Evolutionary conservation across 1,284 basidiomycete species (phyloP), one percentile per base, ranked within the genome.

Genomic region (Neonothopanus nambi): DNA sequence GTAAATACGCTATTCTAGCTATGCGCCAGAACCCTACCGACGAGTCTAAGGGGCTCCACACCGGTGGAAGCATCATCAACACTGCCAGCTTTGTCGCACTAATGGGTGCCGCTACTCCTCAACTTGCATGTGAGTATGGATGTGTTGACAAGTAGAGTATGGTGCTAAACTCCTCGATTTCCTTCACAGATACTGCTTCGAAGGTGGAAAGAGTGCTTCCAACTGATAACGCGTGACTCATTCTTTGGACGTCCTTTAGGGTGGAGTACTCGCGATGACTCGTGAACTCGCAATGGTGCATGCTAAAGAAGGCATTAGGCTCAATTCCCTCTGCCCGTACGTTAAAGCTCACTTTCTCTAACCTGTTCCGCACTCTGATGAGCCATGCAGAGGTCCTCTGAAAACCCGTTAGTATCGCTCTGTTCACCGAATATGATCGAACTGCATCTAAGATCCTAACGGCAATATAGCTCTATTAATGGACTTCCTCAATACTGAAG

Each of bases 251-350:
- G 7, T 51, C 5, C 21, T 5, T 30, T 58, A 93, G 87, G 95
- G 95, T 55, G 95, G 89, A 28, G 96, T 98, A 4, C 85, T 98
- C 52, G 91, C 95, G n/a, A 96, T 98, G 94, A 95, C 93, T 9
- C 85, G 95, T 51, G 95, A 98, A 68, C 80, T 98, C 24, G 95
- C 96, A 2, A 96, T 98, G 86, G 91, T 98, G 2, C 96, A 98
- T 70, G 95, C 95, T 36, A 81, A 90, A 55, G 96, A 98, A 75
- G 95, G 95, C 46, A 98, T 98, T 65, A 86, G 95, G 38, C 66
- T 98, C 70, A 99, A 99, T 75, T 86, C 94, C 9, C 82, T 98
- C 58, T 98, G 95, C 82, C 95, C 95, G 89, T 95, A 71, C 72
- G 92, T 78, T 9, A 42, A 36, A 33, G 20, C 37, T 17, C 37